Percentiles rank a stretch among this genome's conserved stretches.
Evolutionary conservation across 306 rosid species (phyloP).

Genomic region (Gynostemma pentaphyllum): DNA sequence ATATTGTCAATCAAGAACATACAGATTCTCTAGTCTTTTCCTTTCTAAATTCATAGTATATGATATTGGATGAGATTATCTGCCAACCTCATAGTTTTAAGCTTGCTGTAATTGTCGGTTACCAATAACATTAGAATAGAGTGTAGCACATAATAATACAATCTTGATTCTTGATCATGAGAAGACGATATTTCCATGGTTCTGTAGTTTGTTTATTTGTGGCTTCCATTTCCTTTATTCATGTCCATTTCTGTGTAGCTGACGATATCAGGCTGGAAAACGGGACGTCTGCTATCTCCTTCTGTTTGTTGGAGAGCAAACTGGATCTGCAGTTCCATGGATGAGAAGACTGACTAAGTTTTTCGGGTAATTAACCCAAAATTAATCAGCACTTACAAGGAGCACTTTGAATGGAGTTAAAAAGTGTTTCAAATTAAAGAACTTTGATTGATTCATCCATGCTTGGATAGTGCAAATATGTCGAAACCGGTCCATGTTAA

Average conservation of each 20-base stretch:
- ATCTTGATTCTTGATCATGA: not conserved
- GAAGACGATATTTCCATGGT: not conserved
- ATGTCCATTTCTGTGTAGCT: slow-evolving; percentile 34
- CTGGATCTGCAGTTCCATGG: slow-evolving; percentile 47
- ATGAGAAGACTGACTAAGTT: slow-evolving; percentile 50
- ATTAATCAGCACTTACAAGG: not conserved
- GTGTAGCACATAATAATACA: not conserved
- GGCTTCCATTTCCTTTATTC: not conserved
- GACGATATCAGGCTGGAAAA: slow-evolving; percentile 73
- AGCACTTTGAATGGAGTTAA: not conserved
- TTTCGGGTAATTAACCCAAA: not conserved
- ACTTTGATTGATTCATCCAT: not conserved
- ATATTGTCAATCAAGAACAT: not conserved
- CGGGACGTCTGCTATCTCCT: slow-evolving; percentile 71
- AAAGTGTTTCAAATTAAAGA: not conserved
- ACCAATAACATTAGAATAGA: not conserved
- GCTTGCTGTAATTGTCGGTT: not conserved
- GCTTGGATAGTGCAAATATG: slow-evolving; percentile 1
- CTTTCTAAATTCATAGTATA: too few species aligned
- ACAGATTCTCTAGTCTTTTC: too few species aligned
- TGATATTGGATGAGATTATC: not conserved
- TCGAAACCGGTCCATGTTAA: not conserved
- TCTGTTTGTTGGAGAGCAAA: slow-evolving; percentile 71
- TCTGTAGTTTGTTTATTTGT: not conserved
- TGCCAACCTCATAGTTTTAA: not conserved